Evolutionary conservation across 768 basidiomycete species (phyloP).

Genomic region (Termitomyces bulborhizus): DNA sequence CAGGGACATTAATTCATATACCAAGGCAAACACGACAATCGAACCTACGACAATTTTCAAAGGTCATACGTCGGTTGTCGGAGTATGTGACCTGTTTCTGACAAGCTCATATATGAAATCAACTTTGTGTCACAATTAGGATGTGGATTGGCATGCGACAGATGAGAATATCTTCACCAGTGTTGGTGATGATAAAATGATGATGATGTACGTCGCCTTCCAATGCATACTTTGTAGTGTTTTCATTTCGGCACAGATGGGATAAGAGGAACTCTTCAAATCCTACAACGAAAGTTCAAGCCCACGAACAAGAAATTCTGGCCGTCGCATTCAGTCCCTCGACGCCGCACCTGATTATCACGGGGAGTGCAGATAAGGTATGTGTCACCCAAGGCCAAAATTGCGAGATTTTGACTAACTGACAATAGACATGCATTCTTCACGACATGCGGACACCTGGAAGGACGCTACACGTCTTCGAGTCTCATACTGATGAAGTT

Average conservation of each 20-base stretch:
- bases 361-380: conserved; percentile 93
- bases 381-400: conserved; percentile 6
- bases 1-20: conserved; percentile 92
- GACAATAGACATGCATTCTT: conserved; percentile 68
- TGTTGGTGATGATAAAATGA: conserved; percentile 92
- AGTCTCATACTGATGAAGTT: conserved; percentile 92
- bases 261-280: conserved; percentile 76
- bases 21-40: conserved; percentile 69
- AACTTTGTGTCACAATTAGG: conserved; percentile 37
- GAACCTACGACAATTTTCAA: conserved; percentile 81
- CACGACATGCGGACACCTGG: conserved; percentile 80
- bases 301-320: conserved; percentile 88
- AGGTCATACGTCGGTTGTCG: conserved; percentile 89
- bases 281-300: conserved; percentile 68
- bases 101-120: neutral
- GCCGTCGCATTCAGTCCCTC: conserved; percentile 88
- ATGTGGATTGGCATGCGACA: conserved; percentile 92
- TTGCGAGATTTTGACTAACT: neutral
- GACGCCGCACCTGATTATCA: conserved; percentile 72
- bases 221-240: neutral
- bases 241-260: conserved; percentile 54
- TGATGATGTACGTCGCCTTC: conserved; percentile 72
- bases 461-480: conserved; percentile 83
- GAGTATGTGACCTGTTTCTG: conserved; percentile 44
- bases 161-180: conserved; percentile 86